Evolutionary conservation across 2,329 filamentous ascomycete genomes (phyloP), one percentile per base, ranked within the genome.

Genomic region (Tolypocladium inflatum): DNA sequence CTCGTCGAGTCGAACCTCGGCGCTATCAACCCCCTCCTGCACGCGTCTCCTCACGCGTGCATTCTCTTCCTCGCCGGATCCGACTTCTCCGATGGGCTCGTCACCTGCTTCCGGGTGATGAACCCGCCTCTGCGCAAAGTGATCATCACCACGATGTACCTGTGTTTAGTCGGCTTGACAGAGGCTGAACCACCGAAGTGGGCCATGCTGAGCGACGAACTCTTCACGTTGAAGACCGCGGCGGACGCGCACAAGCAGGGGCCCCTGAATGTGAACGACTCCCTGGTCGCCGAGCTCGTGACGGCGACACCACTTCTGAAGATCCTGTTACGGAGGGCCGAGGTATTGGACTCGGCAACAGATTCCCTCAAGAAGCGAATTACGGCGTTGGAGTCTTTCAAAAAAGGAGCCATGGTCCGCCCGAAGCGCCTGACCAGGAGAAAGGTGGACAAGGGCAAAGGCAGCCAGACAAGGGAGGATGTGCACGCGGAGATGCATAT

Each of bases 61-160:
- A 73, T 76, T 1, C 77, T 89, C 63, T 86, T 96, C 65, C 82
- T 96, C 64, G 88, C 88, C 0, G 93, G 93, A 1, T 91, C 89
- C 55, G 93, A 97, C 72, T 93, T 94, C 64, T 73, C 96, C 23
- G 93, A 97, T 69, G 84, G 88, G 0, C 78, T 96, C 15, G 77
- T 84, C 42, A 75, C 76, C 55, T 85, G 85, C 61, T 92, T 87
- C 71, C 79, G 76, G 54, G 80, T 86, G 58, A 85, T 83, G 70
- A 83, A 86, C 58, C 80, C 82, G 21, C 79, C 80, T 0, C 65
- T 91, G 50, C 83, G 86, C 59, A 88, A 83, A 62, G 80, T 82
- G 19, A 80, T 96, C 37, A 79, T 92, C 53, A 84, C 88, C 1
- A 87, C 88, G 4, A 76, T 84, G 15, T 97, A 94, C 67, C 77